These are phyloP conservation scores for Taphrina wiesneri DNA, from an alignment of 1,139 yeast genomes.

Conservation along the genomic window DNA sequence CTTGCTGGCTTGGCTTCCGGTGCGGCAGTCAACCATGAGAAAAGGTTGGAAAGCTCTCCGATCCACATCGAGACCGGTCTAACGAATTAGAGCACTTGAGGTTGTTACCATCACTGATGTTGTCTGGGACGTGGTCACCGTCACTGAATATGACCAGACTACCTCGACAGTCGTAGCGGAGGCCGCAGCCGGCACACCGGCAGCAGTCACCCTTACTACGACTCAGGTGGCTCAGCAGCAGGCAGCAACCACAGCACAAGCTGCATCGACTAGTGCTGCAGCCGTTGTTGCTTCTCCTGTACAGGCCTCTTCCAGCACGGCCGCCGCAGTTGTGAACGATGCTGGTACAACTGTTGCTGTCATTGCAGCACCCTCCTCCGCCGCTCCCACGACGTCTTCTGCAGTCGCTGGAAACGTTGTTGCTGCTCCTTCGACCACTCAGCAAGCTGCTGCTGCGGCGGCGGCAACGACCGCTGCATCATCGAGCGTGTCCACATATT, in stretches of 20 bases:
- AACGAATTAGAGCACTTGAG: conserved; percentile 6
- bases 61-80: background rate
- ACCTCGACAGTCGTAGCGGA: conserved; percentile 14
- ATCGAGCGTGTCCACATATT: conserved; percentile 42
- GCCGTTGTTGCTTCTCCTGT: conserved; percentile 35
- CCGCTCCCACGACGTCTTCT: conserved; percentile 8
- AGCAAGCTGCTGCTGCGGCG: conserved; percentile 35
- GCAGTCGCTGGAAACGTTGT: conserved; percentile 13
- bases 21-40: background rate
- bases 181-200: conserved; percentile 6
- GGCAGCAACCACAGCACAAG: conserved; percentile 36
- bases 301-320: conserved; percentile 26
- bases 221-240: conserved; percentile 33
- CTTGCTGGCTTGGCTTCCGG: background rate
- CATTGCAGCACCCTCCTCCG: conserved; percentile 10
- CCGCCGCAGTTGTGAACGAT: conserved; percentile 35
- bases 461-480: conserved; percentile 41
- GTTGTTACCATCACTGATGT: conserved; percentile 29
- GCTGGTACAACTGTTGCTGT: conserved; percentile 37
- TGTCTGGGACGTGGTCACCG: conserved; percentile 30
- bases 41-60: background rate
- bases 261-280: conserved; percentile 37
- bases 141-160: conserved; percentile 12
- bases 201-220: conserved; percentile 18
- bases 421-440: conserved; percentile 35